A percentile compares a stretch with the other conserved stretches of the same genome.
Conservation (phyloP, 306 rosid genomes). For the Vigna nakashimae region DNA sequence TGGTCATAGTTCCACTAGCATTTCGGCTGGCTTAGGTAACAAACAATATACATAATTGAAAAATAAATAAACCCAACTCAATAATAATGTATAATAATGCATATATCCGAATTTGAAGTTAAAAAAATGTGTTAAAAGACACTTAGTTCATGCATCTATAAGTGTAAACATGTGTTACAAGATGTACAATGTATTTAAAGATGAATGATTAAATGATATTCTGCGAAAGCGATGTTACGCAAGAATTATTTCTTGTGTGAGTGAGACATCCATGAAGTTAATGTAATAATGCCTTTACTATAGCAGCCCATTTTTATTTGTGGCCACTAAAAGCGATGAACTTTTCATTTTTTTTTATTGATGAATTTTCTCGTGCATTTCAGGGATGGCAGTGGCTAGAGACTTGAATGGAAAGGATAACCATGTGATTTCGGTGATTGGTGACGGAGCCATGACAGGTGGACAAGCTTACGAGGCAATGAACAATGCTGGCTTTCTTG, state of each 20-base stretch:
- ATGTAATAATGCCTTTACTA: neutral
- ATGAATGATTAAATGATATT: too few species aligned
- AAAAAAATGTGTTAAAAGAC: too few species aligned
- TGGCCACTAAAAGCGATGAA: neutral
- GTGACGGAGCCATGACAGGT: slow-evolving; percentile 78
- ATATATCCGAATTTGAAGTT: too few species aligned
- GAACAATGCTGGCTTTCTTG: slow-evolving; percentile 76
- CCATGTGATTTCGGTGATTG: slow-evolving; percentile 69
- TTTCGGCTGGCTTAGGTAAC: slow-evolving; percentile 71
- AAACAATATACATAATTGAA: too few species aligned
- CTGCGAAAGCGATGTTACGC: neutral
- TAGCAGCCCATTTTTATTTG: neutral
- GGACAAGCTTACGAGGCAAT: slow-evolving; percentile 82
- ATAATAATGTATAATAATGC: too few species aligned
- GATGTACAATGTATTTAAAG: too few species aligned
- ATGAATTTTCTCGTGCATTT: neutral
- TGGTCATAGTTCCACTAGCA: slow-evolving; percentile 78
- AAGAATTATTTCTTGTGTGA: neutral
- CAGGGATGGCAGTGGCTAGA: slow-evolving; percentile 78
- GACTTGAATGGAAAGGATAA: slow-evolving; percentile 63
- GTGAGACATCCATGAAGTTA: neutral
- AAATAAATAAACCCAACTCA: too few species aligned
- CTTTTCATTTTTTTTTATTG: neutral
- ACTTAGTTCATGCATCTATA: too few species aligned
- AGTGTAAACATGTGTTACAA: too few species aligned